Evolutionary conservation across 495 filamentous ascomycete genomes (phyloP).

Genomic region (Penicillium coffeae): DNA sequence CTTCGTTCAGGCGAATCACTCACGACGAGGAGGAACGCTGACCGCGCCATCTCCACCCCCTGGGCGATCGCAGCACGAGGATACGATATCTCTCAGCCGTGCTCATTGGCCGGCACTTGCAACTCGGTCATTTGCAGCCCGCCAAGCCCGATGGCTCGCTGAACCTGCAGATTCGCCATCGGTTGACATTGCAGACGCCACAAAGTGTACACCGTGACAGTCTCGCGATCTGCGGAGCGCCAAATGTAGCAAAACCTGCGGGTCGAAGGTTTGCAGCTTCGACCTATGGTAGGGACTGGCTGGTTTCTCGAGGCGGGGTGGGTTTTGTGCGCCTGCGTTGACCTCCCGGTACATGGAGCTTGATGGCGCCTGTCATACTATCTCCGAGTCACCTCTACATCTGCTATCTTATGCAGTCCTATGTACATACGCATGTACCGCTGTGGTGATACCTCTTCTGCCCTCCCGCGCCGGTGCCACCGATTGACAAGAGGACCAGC

Average conservation of each 20-base stretch:
- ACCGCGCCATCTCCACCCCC: conserved; percentile 7
- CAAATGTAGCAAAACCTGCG: conserved; percentile 9
- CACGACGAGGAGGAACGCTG: too few species aligned
- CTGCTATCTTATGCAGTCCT: neutral
- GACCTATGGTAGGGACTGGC: too few species aligned
- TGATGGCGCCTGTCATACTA: neutral
- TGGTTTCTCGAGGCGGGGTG: neutral
- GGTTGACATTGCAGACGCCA: conserved; percentile 4
- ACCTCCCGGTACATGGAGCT: neutral
- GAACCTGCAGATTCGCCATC: conserved; percentile 9
- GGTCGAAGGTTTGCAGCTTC: conserved; percentile 1
- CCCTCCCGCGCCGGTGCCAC: neutral
- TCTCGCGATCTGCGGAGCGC: conserved; percentile 11
- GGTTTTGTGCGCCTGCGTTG: neutral
- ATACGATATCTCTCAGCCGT: conserved; percentile 14
- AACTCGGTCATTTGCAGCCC: conserved; percentile 19
- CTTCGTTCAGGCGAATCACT: too few species aligned
- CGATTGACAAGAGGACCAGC: neutral
- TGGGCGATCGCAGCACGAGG: conserved; percentile 20
- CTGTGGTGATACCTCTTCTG: too few species aligned
- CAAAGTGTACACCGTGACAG: neutral
- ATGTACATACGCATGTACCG: neutral
- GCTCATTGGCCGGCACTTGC: conserved; percentile 15
- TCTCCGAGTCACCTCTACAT: neutral
- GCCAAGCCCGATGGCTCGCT: conserved; percentile 25